Evolutionary conservation across 108 stramenopile genomes (phyloP), one percentile per base, ranked within the genome.

Genomic region (Nitzschia inconspicua): DNA sequence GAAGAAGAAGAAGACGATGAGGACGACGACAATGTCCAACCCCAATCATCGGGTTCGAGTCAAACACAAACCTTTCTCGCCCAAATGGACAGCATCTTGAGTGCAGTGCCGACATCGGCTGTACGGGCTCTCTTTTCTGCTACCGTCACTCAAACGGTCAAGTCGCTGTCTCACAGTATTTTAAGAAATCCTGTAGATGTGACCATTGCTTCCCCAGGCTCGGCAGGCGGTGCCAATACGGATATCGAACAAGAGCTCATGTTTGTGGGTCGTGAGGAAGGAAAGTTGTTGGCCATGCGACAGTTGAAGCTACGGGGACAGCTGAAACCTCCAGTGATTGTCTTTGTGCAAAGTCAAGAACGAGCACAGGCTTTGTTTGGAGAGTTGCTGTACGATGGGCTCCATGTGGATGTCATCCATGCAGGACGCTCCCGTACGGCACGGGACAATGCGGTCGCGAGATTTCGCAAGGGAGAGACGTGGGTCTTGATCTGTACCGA

Each of bases 401-500:
- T 97, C 48, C 88, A 85, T 31, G 91, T 95, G 6, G 97, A 96
- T 63, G 94, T 93, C 13, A 95, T 99, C 31, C 96, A 98, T 66
- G 91, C 95, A 3, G 95, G 82, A 47, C 79, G 91, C 26, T 86
- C 93, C 10, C 74, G 62, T 34, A 68, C 79, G 22, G 90, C 95
- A n/a, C 76, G 98, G 6, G 96, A 98, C 35, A 76, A 62, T 4
- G 94, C 92, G 23, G 91, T 99, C 24, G 77, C 80, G 7, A 89
- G 86, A 24, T 98, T 99, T 67, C 84, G 98, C 9, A 82, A 63
- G 49, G 99, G 99, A 7, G 94, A 95, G 16, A 93, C 96, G 0
- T 99, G 99, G 98, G 83, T 99, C 3, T 73, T 99, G 30, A 96
- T 99, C 46, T 93, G 90, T 50, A 99, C 99, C 13, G 99, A 99